These are phyloP conservation scores for Chimonanthus salicifolius DNA, from an alignment of 164 flowering plant species.

Conservation along the genomic window DNA sequence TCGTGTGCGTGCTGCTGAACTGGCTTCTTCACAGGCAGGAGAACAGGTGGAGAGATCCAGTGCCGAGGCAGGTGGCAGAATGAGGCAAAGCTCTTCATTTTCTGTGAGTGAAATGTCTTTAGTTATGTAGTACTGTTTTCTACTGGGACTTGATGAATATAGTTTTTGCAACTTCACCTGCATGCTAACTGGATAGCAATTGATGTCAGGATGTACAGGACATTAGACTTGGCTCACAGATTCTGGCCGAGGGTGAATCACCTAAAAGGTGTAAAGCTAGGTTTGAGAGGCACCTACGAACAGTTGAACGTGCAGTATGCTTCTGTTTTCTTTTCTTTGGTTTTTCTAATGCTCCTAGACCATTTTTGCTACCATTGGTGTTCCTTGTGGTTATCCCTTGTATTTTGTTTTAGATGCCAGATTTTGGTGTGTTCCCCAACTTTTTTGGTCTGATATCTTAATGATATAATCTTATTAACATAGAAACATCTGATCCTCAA, in stretches of 20 bases:
- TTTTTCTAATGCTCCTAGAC: neutral
- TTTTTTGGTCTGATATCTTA: too few species aligned
- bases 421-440: too few species aligned
- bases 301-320: conserved; percentile 90
- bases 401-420: neutral
- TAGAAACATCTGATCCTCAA: too few species aligned
- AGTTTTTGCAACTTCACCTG: too few species aligned
- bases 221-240: conserved; percentile 15
- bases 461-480: too few species aligned
- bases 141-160: too few species aligned
- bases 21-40: conserved; percentile 36
- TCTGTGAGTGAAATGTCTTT: conserved; percentile 8
- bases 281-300: conserved; percentile 77
- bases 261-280: conserved; percentile 86
- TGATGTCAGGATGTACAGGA: conserved; percentile 3
- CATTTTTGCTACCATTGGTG: neutral
- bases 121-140: neutral
- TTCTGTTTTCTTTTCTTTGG: neutral
- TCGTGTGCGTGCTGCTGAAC: conserved; percentile 68
- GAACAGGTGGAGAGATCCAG: conserved; percentile 29
- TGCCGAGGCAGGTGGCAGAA: neutral
- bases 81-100: conserved; percentile 1
- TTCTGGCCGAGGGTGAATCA: conserved; percentile 63
- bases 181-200: conserved; percentile 1
- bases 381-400: neutral